Evolutionary conservation across 2,329 filamentous ascomycete genomes (phyloP), one percentile per base, ranked within the genome.

Genomic region (Aspergillus ustus): DNA sequence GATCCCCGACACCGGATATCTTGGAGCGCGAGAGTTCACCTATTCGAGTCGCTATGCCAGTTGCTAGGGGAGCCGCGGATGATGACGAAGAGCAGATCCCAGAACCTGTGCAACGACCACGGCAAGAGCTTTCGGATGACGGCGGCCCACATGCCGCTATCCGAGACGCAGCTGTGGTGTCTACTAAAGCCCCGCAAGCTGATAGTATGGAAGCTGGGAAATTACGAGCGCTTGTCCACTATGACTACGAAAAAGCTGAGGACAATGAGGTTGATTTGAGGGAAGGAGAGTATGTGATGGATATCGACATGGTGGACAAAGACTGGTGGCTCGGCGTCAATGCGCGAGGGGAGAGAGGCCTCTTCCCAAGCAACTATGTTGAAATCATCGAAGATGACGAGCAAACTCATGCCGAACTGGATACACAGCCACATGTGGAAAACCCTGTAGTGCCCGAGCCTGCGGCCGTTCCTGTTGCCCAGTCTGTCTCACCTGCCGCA

Each of bases 321-420:
- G 94, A 99, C 75, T 99, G 95, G 95, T 99, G 95, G 95, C 91
- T 97, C 86, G 95, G 96, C 48, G 91, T 90, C 67, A 99, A 98
- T 80, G 81, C 85, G 22, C 84, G 83, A 64, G 95, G 95, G 69
- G 92, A 97, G 77, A 89, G 84, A 61, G 95, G 95, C 52, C 83
- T 99, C 40, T 98, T 99, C 84, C 95, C 95, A 5, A 95, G 92
- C 81, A 98, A 97, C 82, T 99, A 99, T 68, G 94, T 99, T 57
- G 93, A 97, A 76, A 77, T 97, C 22, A 83, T 95, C 40, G 89
- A 90, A 43, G 89, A 85, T 25, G 84, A 86, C 25, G 70, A 72
- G 20, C 60, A 59, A 40, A 46, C 25, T n/a, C 57, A 52, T 20
- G 43, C 53, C 20, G 45, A 52, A 37, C 73, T 75, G n/a, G 77